Evolutionary conservation across 1,284 basidiomycete genomes (phyloP), one percentile per base, ranked within the genome.

Genomic region (Austroboletus niveus): DNA sequence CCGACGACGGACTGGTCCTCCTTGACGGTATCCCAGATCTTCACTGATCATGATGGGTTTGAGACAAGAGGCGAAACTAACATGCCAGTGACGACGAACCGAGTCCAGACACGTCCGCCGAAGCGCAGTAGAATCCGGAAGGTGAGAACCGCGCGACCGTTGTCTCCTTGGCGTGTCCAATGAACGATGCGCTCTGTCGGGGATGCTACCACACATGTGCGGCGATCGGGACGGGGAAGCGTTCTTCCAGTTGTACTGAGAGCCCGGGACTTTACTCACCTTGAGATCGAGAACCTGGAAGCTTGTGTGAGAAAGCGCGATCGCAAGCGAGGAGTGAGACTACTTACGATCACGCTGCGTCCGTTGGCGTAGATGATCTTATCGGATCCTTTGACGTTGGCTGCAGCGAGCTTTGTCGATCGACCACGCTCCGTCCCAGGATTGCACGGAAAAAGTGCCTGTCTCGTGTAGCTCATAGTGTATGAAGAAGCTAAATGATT

Each of bases 51-150:
- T 24, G 22, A 17, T 17, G 22, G 22, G 22, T 24, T 24, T 24
- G 22, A 24, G 22, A 24, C 22, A 24, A 24, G 22, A 24, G 22
- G 22, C 22, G 3, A 24, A 24, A 24, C 22, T 24, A 24, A 24
- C 22, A 24, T 24, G 22, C 22, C 5, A 24, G 22, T 4, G 36
- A 7, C 31, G 1, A 52, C 79, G 55, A 56, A 90, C 90, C 89
- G 52, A 84, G 90, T 42, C 94, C 94, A 24, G 76, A 74, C 1
- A 77, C 71, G 66, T 97, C 94, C 24, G 82, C 94, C 11, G 93
- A 96, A 4, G 97, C 96, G 62, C 89, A 92, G 72, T 98, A 98
- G 73, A 87, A 98, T 17, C 95, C 96, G 1, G 93, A 91, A 0
- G 95, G 95, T 0, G 94, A 94, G 68, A 98, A 85, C 35, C 92